Evolutionary conservation across 2,329 filamentous ascomycete genomes (phyloP), one percentile per base, ranked within the genome.

Genomic region (Sporothrix sp.): DNA sequence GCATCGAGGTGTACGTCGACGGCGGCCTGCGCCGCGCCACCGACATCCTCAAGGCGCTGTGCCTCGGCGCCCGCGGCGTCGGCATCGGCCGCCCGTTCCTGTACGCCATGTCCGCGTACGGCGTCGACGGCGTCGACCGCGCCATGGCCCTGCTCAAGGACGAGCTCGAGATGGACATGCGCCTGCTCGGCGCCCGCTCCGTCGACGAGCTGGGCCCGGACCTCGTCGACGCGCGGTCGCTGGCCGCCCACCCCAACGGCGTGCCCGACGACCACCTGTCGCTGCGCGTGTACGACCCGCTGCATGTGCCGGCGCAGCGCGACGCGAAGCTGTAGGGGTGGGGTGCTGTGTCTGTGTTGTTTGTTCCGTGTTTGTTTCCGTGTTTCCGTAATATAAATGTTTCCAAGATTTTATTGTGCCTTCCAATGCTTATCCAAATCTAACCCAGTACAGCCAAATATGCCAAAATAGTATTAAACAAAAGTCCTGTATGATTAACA

Each of bases 111-210:
- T 86, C 84, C 56, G 81, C 88, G 9, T 97, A 97, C 62, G 93
- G 93, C 1, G 70, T 87, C 53, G 75, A 83, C 2, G 93, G 93
- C 56, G 91, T 97, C 18, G 87, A 94, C 62, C 79, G 87, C 30
- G 93, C 93, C 28, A 95, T 97, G 85, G 85, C 89, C 67, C 71
- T 95, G 52, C 76, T 95, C 59, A 89, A 87, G 71, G 93, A 97
- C 62, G 93, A 98, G 75, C 87, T 98, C 79, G 89, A 94, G 71
- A 97, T 97, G 91, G 93, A 91, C 63, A 97, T 98, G 93, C 81
- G 93, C 7, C 71, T 98, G 56, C 88, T 98, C 59, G 93, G 93
- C 9, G 86, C 82, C 53, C 78, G 75, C 18, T 82, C 69, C 54
- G 67, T 98, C 28, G 80, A 81, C 32, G 82, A 98, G 59, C 70